These are phyloP conservation scores for Rhodotorula paludigena DNA, from an alignment of 768 basidiomycete species.

Conservation along the genomic window DNA sequence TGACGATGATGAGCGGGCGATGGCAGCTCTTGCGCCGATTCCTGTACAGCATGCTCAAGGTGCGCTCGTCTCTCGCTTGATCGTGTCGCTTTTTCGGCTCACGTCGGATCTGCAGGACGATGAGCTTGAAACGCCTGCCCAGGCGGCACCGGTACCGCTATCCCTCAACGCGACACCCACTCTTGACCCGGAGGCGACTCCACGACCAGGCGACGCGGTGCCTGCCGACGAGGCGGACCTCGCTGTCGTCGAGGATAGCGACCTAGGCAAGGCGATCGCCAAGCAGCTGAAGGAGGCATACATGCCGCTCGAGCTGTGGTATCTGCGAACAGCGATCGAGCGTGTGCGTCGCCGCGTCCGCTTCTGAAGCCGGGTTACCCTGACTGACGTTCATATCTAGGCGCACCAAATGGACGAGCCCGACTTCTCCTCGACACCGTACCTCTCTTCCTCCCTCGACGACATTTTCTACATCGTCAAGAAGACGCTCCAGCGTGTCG, in stretches of 20 bases:
- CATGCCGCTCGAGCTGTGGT: conserved; percentile 86
- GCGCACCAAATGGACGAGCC: conserved; percentile 78
- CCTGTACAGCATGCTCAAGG: conserved; percentile 67
- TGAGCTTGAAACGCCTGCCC: conserved; percentile 21
- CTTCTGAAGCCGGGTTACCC: not conserved
- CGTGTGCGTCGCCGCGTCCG: conserved; percentile 57
- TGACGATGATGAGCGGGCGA: conserved; percentile 80
- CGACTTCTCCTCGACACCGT: conserved; percentile 61
- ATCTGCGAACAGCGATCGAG: conserved; percentile 74
- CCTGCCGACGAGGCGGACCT: conserved; percentile 21
- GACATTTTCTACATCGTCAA: conserved; percentile 96
- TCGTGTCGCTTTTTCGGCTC: not conserved
- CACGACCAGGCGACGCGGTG: conserved; percentile 53
- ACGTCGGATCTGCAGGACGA: conserved; percentile 17
- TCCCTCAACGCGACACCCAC: conserved; percentile 15
- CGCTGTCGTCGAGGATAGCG: conserved; percentile 29
- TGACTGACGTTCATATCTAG: conserved; percentile 49
- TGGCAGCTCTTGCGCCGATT: conserved; percentile 91
- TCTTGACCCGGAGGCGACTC: conserved; percentile 54
- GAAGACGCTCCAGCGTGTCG: conserved; percentile 66
- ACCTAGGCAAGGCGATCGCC: conserved; percentile 13
- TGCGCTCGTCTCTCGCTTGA: conserved; percentile 45
- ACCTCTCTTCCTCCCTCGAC: conserved; percentile 56
- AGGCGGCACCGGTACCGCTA: not conserved
- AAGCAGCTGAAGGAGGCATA: conserved; percentile 67